These are phyloP conservation scores for Ascochyta clinopodiicola DNA, from an alignment of 2,329 filamentous ascomycete species.

Conservation along the genomic window DNA sequence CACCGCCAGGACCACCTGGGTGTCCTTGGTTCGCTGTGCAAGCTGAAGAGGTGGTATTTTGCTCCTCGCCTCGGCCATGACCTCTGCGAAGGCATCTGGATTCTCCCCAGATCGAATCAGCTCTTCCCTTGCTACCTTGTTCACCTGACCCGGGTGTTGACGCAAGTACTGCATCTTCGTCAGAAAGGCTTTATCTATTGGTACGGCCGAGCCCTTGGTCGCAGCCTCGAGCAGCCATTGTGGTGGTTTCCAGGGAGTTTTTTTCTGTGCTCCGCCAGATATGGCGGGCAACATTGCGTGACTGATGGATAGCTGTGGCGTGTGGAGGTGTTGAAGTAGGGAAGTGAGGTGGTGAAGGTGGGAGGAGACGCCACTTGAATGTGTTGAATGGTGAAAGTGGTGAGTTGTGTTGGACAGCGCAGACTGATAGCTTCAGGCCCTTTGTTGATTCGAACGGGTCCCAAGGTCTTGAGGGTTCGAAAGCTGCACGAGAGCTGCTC, in stretches of 20 bases:
- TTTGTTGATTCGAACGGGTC: background rate
- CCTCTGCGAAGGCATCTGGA: background rate
- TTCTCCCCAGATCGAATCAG: background rate
- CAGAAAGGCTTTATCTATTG: background rate
- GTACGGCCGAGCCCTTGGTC: slow-evolving; percentile 2
- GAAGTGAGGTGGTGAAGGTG: too few species aligned
- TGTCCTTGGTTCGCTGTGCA: background rate
- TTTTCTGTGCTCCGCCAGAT: background rate
- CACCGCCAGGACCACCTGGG: too few species aligned
- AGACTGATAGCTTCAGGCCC: background rate
- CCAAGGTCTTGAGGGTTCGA: background rate
- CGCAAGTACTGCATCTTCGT: background rate
- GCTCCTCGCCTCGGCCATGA: background rate
- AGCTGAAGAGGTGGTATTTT: background rate
- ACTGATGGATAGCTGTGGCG: background rate
- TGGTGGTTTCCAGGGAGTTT: background rate
- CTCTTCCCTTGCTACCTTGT: background rate
- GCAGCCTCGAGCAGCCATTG: slow-evolving; percentile 5
- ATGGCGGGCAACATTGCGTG: background rate
- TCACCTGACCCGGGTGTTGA: background rate
- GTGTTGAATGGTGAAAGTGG: background rate
- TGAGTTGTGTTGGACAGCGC: background rate
- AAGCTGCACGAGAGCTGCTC: background rate
- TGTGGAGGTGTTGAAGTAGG: background rate
- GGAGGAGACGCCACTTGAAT: background rate